Conservation (phyloP, 345 rosid species). For the Litchi chinensis region DNA sequence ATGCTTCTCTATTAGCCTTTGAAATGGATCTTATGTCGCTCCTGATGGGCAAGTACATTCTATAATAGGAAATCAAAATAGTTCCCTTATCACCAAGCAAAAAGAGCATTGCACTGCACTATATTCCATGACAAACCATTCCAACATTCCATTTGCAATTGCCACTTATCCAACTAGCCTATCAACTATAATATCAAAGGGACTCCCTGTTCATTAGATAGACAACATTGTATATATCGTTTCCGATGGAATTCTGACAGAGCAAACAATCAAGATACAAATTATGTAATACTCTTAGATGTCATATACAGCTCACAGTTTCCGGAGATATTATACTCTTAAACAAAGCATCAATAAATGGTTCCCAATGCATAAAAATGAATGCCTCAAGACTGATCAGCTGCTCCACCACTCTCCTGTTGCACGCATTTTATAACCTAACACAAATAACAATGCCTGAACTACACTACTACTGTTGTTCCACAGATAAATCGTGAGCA, state of each 20-base stretch:
- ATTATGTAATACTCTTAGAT: background rate
- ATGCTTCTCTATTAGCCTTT: constrained; percentile 9
- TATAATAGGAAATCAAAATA: background rate
- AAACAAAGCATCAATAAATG: background rate
- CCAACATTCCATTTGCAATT: constrained; percentile 1
- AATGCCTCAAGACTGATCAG: background rate
- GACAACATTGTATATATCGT: background rate
- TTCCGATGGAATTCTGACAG: background rate
- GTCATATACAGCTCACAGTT: background rate
- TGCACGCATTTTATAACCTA: background rate
- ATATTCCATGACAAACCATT: background rate
- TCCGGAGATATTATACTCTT: background rate
- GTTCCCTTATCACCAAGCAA: constrained; percentile 2
- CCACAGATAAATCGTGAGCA: background rate
- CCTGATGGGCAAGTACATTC: background rate
- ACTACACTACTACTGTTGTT: background rate
- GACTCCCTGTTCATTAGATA: background rate
- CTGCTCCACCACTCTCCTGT: background rate
- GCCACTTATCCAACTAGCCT: constrained; percentile 5
- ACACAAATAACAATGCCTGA: background rate
- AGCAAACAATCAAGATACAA: background rate
- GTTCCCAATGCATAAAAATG: background rate
- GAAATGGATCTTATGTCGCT: background rate
- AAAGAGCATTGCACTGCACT: background rate
- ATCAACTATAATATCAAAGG: background rate